Conservation (phyloP, 345 rosid species). For the Aquilaria sinensis region DNA sequence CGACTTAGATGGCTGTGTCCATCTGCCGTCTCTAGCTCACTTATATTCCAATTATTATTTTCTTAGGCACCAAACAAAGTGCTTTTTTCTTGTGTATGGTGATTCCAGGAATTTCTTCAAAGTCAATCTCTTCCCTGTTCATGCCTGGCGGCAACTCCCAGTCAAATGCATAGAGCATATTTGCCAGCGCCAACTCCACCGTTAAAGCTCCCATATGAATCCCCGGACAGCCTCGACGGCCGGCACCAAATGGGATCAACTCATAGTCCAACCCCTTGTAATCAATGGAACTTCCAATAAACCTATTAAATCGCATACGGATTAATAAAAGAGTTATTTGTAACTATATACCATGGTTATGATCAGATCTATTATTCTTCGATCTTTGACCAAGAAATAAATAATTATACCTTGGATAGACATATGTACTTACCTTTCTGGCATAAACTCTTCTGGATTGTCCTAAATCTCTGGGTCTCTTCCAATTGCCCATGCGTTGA, state of each 20-base stretch:
- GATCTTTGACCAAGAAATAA: no score
- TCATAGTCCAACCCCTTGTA: slow-evolving; percentile 18
- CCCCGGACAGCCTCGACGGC: slow-evolving; percentile 24
- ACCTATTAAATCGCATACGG: slow-evolving; percentile 2
- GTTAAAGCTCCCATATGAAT: slow-evolving; percentile 13
- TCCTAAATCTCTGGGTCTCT: slow-evolving; percentile 31
- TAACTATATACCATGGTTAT: no score
- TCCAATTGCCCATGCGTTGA: slow-evolving; percentile 30
- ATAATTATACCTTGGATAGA: no score
- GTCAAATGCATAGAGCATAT: slow-evolving; percentile 10
- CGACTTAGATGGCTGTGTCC: no score
- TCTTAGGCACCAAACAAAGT: slow-evolving; percentile 7
- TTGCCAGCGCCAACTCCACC: slow-evolving; percentile 14
- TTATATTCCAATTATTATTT: not conserved
- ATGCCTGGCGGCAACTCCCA: slow-evolving; percentile 13
- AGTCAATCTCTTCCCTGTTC: slow-evolving; percentile 11
- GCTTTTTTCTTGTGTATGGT: slow-evolving; percentile 11
- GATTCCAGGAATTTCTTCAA: not conserved
- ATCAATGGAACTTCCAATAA: slow-evolving; percentile 15
- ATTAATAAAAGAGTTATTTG: not conserved
- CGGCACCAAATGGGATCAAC: slow-evolving; percentile 24
- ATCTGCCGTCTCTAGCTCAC: no score
- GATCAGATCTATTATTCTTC: no score
- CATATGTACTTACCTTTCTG: not conserved
- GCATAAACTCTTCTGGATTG: slow-evolving; percentile 2